Evolutionary conservation across 139 green algal species (phyloP), one percentile per base, ranked within the genome.

Genomic region (Monoraphidium neglectum): DNA sequence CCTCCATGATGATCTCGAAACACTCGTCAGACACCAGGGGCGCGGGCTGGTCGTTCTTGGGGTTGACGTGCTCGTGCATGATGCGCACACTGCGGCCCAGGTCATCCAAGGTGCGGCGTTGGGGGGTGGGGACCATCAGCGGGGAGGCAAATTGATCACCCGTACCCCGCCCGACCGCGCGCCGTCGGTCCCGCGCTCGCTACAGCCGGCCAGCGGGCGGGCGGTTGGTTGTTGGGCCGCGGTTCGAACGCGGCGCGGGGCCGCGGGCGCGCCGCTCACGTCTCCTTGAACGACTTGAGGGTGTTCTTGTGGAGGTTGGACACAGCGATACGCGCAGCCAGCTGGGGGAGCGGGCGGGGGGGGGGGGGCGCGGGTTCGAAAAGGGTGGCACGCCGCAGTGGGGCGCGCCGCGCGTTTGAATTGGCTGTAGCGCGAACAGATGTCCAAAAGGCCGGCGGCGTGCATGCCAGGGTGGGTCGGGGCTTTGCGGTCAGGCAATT

Each of bases 261-360:
- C 54, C 15, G 24, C 21, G 12, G 12, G 21, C 54, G 18, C 12
- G 4, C 54, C 10, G 70, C 92, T 91, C 57, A 97, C 90, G 93
- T 97, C 69, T 97, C 90, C 35, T 81, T 94, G 84, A 99, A 99
- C 30, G 90, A 97, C 89, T 99, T 99, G 28, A 94, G 72, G 0
- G 96, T 99, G 76, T 94, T 98, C 93, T 99, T 99, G 91, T 99
- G 96, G 70, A 99, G 84, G 89, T 99, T 99, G 57, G 96, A 99
- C 33, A 99, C 95, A 0, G 96, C 95, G 72, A 99, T 98, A 33
- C 96, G 87, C 3, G 96, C 96, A 15, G 96, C 96, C 2, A 99
- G 91, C 95, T 98, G 95, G 80, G 84, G 24, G 6, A 30, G 56
- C 12, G 5, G 56, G n/a, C 26, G n/a, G 26, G 56, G 10, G 56